Conservation (phyloP, 2,329 filamentous ascomycete genomes). For the Fusarium sublunatum region DNA sequence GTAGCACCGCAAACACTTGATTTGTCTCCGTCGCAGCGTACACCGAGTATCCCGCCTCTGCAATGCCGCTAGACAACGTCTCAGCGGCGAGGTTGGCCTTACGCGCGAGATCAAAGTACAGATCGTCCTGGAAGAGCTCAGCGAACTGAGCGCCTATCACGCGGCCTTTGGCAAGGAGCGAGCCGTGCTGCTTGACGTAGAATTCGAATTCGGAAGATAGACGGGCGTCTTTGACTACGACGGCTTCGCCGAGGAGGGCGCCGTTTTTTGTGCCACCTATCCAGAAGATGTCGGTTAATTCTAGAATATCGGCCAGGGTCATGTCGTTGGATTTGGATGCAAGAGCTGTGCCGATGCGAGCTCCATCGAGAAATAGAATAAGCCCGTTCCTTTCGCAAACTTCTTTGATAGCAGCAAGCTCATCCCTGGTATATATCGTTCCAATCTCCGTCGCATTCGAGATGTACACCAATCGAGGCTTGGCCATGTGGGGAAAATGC, state of each 20-base stretch:
- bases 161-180: conserved; percentile 61
- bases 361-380: conserved; percentile 61
- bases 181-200: conserved; percentile 63
- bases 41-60: conserved; percentile 55
- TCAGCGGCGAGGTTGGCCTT: conserved; percentile 59
- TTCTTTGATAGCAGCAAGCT: conserved; percentile 56
- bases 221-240: conserved; percentile 57
- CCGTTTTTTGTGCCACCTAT: conserved; percentile 66
- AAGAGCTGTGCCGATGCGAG: conserved; percentile 58
- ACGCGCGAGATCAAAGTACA: conserved; percentile 60
- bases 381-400: conserved; percentile 56
- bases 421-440: conserved; percentile 58
- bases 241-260: conserved; percentile 61
- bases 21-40: conserved; percentile 62
- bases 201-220: conserved; percentile 61
- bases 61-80: conserved; percentile 57
- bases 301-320: conserved; percentile 57
- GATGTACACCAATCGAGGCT: conserved; percentile 62
- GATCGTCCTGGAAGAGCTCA: conserved; percentile 58
- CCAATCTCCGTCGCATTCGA: conserved; percentile 64
- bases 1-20: conserved; percentile 62
- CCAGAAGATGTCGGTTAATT: conserved; percentile 65
- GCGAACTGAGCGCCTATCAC: conserved; percentile 62
- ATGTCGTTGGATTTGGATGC: conserved; percentile 57
- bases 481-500: conserved; percentile 64